Percentiles rank a stretch among this genome's conserved stretches.
phyloP scores from a whole-genome alignment of 768 basidiomycete species.

The Amyloporia xantha region DNA sequence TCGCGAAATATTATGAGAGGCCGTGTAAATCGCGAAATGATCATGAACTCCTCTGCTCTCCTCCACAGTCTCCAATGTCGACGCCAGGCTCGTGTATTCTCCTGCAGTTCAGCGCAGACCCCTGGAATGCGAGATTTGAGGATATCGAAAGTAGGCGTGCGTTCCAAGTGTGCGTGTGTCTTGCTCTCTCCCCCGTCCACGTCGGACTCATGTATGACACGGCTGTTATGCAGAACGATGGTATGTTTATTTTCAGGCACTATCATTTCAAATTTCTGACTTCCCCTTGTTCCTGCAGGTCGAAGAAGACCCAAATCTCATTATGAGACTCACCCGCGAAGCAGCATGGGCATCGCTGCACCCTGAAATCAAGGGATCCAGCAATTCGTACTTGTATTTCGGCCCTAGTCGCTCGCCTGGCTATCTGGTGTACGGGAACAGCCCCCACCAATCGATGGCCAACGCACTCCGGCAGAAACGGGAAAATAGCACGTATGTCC shows the following conservation, averaged over 20 bases:
- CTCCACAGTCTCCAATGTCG: constrained; percentile 25
- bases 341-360: constrained; percentile 60
- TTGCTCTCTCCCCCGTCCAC: not conserved
- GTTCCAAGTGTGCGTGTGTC: constrained; percentile 55
- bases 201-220: not conserved
- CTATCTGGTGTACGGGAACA: constrained; percentile 64
- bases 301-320: constrained; percentile 49
- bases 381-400: constrained; percentile 68
- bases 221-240: constrained; percentile 9
- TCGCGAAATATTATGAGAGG: constrained; percentile 1
- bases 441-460: constrained; percentile 48
- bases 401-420: constrained; percentile 58
- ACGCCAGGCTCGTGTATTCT: constrained; percentile 42
- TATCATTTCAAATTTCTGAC: not conserved
- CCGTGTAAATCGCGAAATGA: too few relatives aligned
- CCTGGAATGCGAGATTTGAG: constrained; percentile 52
- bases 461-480: constrained; percentile 51
- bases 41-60: constrained; percentile 8
- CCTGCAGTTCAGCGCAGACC: constrained; percentile 59
- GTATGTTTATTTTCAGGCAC: too few relatives aligned
- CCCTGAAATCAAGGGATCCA: constrained; percentile 74
- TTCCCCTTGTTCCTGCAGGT: constrained; percentile 44
- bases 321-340: constrained; percentile 62
- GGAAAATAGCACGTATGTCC: constrained; percentile 55
- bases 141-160: constrained; percentile 59